Evolutionary conservation across 202 grass and related monocot species (phyloP).

Genomic region (Carex arenaria): DNA sequence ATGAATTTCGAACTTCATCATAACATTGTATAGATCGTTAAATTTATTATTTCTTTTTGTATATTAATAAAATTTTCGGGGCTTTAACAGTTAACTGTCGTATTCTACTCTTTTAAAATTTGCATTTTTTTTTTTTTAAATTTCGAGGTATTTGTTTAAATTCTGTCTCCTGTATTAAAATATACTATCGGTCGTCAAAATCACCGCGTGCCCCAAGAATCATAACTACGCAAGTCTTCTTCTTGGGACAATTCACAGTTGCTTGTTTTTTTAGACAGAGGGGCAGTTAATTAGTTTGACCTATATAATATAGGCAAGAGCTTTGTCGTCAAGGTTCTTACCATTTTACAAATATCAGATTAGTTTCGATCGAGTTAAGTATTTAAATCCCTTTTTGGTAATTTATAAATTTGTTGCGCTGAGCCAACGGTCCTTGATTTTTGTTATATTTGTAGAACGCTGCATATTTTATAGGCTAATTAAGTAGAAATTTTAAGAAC

Average conservation of each 20-base stretch:
- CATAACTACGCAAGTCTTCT: not conserved
- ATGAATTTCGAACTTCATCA: too few relatives aligned
- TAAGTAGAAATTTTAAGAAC: not conserved
- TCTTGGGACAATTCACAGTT: not conserved
- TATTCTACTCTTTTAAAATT: not conserved
- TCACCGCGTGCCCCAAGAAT: not conserved
- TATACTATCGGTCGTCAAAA: not conserved
- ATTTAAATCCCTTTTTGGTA: not conserved
- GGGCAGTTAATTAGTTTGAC: conserved; percentile 1
- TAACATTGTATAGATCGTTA: too few relatives aligned
- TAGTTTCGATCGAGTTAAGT: not conserved
- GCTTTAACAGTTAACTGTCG: not conserved
- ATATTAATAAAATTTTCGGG: too few relatives aligned
- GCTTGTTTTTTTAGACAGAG: not conserved
- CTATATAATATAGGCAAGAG: not conserved
- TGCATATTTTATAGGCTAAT: not conserved
- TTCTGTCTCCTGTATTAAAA: not conserved
- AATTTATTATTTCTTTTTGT: too few relatives aligned
- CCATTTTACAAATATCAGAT: not conserved
- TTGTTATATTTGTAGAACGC: not conserved
- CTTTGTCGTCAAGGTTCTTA: not conserved
- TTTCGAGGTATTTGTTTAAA: not conserved
- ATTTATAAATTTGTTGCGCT: not conserved
- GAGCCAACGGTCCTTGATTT: not conserved
- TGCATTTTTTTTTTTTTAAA: not conserved